Evolutionary conservation across 1,139 yeast species (phyloP).

Genomic region (Tardiomyces digboiensis): DNA sequence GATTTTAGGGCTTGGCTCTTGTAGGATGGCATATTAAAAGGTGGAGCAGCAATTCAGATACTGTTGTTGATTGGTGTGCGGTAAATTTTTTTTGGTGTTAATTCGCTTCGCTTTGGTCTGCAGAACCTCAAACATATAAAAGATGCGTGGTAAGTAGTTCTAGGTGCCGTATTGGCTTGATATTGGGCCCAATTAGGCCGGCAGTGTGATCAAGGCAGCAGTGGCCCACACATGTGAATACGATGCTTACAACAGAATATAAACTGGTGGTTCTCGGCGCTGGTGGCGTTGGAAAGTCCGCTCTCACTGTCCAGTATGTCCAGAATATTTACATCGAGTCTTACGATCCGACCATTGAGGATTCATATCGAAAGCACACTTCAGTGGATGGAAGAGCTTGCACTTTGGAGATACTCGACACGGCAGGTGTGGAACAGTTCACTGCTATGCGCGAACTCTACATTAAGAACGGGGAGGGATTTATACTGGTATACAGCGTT

Average conservation of each 20-base stretch:
- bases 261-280: conserved; percentile 94
- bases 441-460: conserved; percentile 58
- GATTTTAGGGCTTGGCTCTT: too few species aligned
- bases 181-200: too few species aligned
- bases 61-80: too few species aligned
- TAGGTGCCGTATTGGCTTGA: too few species aligned
- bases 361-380: conserved; percentile 32
- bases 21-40: too few species aligned
- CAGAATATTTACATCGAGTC: conserved; percentile 60
- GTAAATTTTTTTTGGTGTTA: too few species aligned
- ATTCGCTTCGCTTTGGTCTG: too few species aligned
- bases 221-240: too few species aligned
- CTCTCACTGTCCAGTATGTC: conserved; percentile 47
- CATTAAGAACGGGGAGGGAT: conserved; percentile 36
- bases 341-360: conserved; percentile 95
- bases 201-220: too few species aligned
- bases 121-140: too few species aligned
- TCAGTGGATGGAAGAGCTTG: conserved; percentile 30
- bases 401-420: conserved; percentile 34
- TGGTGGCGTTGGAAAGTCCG: conserved; percentile 97
- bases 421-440: conserved; percentile 39
- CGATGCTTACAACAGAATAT: conserved; percentile 31
- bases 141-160: too few species aligned
- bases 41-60: too few species aligned
- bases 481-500: conserved; percentile 63